phyloP scores from a whole-genome alignment of 2,329 filamentous ascomycete species.

The Phaeosphaeriaceae sp. region DNA sequence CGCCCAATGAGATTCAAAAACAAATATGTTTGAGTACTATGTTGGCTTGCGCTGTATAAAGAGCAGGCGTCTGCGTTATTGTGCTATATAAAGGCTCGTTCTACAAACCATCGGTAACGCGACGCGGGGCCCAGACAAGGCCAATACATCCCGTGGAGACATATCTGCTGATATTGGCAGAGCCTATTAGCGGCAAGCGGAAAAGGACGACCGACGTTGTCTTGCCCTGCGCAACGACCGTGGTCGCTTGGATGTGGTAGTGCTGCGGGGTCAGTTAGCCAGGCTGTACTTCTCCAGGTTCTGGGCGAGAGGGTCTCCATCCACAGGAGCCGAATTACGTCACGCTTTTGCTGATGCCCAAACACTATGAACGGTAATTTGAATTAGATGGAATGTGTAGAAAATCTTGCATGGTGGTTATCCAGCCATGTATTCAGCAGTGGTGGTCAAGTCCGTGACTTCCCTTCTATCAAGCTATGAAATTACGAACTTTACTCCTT shows the following conservation, averaged over 20 bases:
- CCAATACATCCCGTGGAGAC: background rate
- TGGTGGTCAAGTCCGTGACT: background rate
- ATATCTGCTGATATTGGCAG: background rate
- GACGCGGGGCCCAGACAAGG: background rate
- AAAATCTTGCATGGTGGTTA: background rate
- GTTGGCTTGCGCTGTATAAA: background rate
- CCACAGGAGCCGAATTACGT: background rate
- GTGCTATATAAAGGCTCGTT: background rate
- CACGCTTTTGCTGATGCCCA: background rate
- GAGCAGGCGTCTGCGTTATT: background rate
- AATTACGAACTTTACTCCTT: slow-evolving; percentile 34
- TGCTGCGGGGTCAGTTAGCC: background rate
- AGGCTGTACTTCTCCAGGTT: background rate
- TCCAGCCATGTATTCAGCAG: background rate
- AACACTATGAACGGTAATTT: background rate
- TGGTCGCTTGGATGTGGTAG: background rate
- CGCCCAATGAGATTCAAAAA: background rate
- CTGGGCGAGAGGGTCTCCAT: background rate
- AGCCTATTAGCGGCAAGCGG: background rate
- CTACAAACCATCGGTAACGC: background rate
- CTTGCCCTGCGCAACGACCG: background rate
- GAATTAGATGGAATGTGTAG: background rate
- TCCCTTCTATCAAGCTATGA: slow-evolving; percentile 9
- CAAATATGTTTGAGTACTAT: background rate
- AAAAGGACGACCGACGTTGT: slow-evolving; percentile 1